A percentile compares a stretch with the other conserved stretches of the same genome.
phyloP scores from a whole-genome alignment of 345 rosid species.

The Ceriops decandra region DNA sequence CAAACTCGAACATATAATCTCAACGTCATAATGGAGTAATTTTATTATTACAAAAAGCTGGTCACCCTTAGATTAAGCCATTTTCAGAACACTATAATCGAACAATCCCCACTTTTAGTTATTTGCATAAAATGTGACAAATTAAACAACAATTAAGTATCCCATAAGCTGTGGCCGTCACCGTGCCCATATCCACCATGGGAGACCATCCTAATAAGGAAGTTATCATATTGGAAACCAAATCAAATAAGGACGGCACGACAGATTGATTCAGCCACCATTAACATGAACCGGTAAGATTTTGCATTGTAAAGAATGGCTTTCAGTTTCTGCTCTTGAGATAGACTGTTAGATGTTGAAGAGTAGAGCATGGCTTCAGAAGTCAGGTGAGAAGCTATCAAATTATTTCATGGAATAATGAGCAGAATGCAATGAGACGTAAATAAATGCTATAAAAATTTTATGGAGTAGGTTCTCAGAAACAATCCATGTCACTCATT shows the following conservation, averaged over 20 bases:
- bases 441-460: slow-evolving; percentile 12
- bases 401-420: slow-evolving; percentile 2
- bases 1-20: too few relatives aligned
- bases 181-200: slow-evolving; percentile 14
- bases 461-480: slow-evolving; percentile 9
- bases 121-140: slow-evolving; percentile 4
- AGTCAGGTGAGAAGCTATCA: slow-evolving; percentile 23
- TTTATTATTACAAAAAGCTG: too few relatives aligned
- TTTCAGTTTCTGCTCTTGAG: neutral
- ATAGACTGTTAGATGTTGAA: slow-evolving; percentile 57
- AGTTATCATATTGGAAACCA: slow-evolving; percentile 3
- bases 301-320: slow-evolving; percentile 8
- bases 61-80: neutral
- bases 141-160: slow-evolving; percentile 10
- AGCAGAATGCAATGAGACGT: slow-evolving; percentile 10
- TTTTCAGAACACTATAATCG: neutral
- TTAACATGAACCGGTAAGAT: slow-evolving; percentile 2
- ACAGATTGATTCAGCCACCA: slow-evolving; percentile 13
- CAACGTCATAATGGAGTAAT: too few relatives aligned
- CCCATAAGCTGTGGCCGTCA: slow-evolving; percentile 2
- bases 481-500: slow-evolving; percentile 16
- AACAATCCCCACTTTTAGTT: slow-evolving; percentile 6
- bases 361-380: slow-evolving; percentile 42
- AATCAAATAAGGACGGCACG: slow-evolving; percentile 29
- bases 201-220: neutral